Conservation (phyloP, 2,329 filamentous ascomycete species). For the Corynespora cassiicola region DNA sequence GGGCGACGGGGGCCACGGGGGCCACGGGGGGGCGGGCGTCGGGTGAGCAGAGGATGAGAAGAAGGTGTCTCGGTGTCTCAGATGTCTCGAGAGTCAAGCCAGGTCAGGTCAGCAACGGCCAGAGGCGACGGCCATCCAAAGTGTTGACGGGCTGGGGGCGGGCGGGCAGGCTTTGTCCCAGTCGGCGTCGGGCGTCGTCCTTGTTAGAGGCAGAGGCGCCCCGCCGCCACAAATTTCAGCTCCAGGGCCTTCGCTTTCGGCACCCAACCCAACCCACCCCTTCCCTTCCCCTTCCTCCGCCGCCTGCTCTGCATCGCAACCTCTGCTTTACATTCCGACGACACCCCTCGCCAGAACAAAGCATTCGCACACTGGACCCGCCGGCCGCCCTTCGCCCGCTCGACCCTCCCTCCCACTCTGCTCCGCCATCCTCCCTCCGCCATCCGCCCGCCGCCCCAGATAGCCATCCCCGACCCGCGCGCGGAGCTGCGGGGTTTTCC, state of each 20-base stretch:
- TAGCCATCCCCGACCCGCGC: slow-evolving; percentile 16
- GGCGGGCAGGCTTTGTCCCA: slow-evolving; percentile 2
- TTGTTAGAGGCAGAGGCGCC: slow-evolving; percentile 10
- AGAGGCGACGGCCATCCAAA: too few relatives aligned
- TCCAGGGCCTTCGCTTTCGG: slow-evolving; percentile 5
- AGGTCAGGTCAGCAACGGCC: too few relatives aligned
- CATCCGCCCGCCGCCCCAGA: slow-evolving; percentile 10
- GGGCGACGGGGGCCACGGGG: too few relatives aligned
- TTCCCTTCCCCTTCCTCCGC: slow-evolving; percentile 1
- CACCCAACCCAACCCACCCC: not conserved
- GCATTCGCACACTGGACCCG: slow-evolving; percentile 1
- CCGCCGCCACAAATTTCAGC: slow-evolving; percentile 22
- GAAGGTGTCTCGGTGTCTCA: too few relatives aligned
- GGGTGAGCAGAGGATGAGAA: too few relatives aligned
- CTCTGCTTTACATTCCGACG: too few relatives aligned
- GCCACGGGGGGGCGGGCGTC: too few relatives aligned
- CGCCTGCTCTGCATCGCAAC: too few relatives aligned
- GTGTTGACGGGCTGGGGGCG: slow-evolving; percentile 15
- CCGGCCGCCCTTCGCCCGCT: not conserved
- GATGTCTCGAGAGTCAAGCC: too few relatives aligned
- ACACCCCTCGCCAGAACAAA: too few relatives aligned
- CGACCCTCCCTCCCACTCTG: slow-evolving; percentile 1
- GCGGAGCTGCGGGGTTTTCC: slow-evolving; percentile 16
- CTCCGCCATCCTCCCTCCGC: not conserved
- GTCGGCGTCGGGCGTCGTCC: slow-evolving; percentile 3